Evolutionary conservation across 108 stramenopile genomes (phyloP), one percentile per base, ranked within the genome.

Genomic region (Cyclotella kingstonii): DNA sequence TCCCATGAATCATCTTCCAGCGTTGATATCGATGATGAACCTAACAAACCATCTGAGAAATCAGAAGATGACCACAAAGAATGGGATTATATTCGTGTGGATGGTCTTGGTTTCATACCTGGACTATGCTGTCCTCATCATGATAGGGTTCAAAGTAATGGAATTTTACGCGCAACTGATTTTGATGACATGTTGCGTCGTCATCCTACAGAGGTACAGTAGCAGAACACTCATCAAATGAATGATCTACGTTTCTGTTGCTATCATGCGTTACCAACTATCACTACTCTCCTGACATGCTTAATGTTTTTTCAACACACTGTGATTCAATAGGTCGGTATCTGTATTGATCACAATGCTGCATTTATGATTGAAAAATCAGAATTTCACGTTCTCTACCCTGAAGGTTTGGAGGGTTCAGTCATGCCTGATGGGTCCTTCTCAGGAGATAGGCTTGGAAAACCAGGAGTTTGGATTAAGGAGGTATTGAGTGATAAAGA

Each of bases 91-190:
- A 70, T 85, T 2, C 79, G 81, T 5, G 77, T 83, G 29, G 53
- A 75, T 41, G 83, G 82, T 10, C 54, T 92, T 38, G 79, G 80
- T 5, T 79, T 84, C 47, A 46, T 92, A 2, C 84, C 84, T 0
- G 84, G 78, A 10, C 48, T 82, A 14, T 86, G 84, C 73, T 66
- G 65, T 25, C 87, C 90, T 21, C 90, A 92, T 70, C 78, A 83
- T 56, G 90, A 92, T 66, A 39, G 51, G 15, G 60, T 77, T 12
- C 86, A 86, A 54, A 80, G 78, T 49, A 91, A 91, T 59, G 84
- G 84, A 12, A 31, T 85, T 12, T 53, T 78, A 21, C 56, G 90
- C n/a, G 63, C 82, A 17, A 15, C 65, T 22, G 86, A 84, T 52
- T 85, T 83, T 45, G 83, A 87, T 53, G 59, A 44, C 6, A 86